Conservation (phyloP, 768 basidiomycete species). For the Rickenella mellea region DNA sequence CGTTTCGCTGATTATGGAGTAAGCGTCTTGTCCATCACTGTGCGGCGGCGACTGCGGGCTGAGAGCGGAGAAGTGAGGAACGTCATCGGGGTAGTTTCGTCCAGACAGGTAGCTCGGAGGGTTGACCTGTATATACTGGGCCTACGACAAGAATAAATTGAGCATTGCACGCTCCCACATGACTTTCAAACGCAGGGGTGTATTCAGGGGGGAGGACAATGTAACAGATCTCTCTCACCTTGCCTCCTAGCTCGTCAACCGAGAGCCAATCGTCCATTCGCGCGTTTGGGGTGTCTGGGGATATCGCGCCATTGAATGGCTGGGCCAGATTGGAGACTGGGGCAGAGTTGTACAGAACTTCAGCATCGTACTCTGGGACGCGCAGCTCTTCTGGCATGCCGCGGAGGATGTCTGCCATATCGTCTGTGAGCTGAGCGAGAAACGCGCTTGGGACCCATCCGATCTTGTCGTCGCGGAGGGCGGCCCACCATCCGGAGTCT, state of each 20-base stretch:
- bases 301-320: slow-evolving; percentile 16
- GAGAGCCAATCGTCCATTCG: slow-evolving; percentile 13
- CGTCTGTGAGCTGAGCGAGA: slow-evolving; percentile 43
- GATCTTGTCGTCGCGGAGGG: slow-evolving; percentile 40
- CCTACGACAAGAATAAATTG: too few species aligned
- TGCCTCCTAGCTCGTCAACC: slow-evolving; percentile 11
- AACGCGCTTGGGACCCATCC: slow-evolving; percentile 76
- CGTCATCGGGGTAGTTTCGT: not conserved
- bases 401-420: slow-evolving; percentile 39
- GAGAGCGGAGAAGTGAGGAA: too few species aligned
- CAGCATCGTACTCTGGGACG: slow-evolving; percentile 37
- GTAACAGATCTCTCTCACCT: slow-evolving; percentile 6
- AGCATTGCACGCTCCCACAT: too few species aligned
- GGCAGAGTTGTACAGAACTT: slow-evolving; percentile 31
- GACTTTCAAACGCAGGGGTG: too few species aligned
- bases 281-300: slow-evolving; percentile 2
- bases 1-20: too few species aligned
- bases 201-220: slow-evolving; percentile 4
- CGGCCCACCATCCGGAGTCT: slow-evolving; percentile 77
- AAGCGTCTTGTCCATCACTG: not conserved
- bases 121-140: too few species aligned
- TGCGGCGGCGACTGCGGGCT: too few species aligned
- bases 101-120: too few species aligned
- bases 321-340: slow-evolving; percentile 22
- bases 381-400: slow-evolving; percentile 35